A percentile compares a stretch with the other conserved stretches of the same genome.
phyloP scores from a whole-genome alignment of 2,329 filamentous ascomycete genomes.

The Penicillium sumatraense region DNA sequence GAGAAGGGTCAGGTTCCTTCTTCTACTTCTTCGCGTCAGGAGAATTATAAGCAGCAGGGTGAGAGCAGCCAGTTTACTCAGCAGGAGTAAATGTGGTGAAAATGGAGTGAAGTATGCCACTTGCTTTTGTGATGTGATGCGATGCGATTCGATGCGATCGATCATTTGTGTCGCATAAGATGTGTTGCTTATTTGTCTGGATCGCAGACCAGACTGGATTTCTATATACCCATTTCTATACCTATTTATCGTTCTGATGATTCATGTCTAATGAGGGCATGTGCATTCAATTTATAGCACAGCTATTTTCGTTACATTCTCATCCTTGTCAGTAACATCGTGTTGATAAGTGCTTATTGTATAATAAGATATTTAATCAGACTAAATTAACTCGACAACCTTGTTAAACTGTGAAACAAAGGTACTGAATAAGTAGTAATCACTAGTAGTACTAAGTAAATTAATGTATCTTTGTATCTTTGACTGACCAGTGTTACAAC shows the following conservation, averaged over 20 bases:
- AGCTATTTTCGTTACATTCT: background rate
- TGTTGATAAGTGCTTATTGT: too few relatives aligned
- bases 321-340: background rate
- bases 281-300: background rate
- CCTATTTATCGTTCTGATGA: background rate
- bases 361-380: too few relatives aligned
- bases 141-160: background rate
- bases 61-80: background rate
- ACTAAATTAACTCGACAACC: too few relatives aligned
- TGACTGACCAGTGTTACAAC: too few relatives aligned
- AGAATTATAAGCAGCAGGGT: constrained; percentile 8
- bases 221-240: background rate
- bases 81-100: background rate
- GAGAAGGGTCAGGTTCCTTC: constrained; percentile 27
- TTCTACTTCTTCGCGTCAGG: constrained; percentile 17
- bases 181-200: background rate
- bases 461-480: too few relatives aligned
- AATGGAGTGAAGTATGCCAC: too few relatives aligned
- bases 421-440: too few relatives aligned
- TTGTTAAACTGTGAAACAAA: too few relatives aligned
- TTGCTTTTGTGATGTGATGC: background rate
- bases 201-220: background rate
- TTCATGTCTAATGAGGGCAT: background rate
- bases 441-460: too few relatives aligned
- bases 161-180: background rate